Evolutionary conservation across 2,329 filamentous ascomycete genomes (phyloP).

Genomic region (Fusarium sp.): DNA sequence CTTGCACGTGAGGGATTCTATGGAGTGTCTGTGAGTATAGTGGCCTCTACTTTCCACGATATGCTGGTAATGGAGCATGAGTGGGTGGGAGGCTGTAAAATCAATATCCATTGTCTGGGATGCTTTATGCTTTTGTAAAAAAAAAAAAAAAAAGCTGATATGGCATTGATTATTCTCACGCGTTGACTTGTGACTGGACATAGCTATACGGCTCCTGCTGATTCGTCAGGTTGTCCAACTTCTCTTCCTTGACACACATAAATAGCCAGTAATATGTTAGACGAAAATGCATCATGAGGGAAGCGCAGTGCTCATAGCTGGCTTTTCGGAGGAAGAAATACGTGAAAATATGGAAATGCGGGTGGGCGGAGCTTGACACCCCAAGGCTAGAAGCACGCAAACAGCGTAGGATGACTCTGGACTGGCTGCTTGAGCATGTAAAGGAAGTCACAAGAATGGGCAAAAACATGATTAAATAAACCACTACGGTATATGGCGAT

Average conservation of each 20-base stretch:
- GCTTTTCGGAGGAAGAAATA: background rate
- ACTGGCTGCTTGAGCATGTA: background rate
- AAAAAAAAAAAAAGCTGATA: too few species aligned
- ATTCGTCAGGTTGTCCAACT: background rate
- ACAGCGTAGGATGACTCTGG: background rate
- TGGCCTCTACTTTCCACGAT: background rate
- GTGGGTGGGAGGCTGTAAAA: background rate
- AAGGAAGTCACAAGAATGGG: background rate
- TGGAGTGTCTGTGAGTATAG: background rate
- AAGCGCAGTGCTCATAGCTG: background rate
- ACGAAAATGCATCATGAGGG: background rate
- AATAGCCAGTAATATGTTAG: background rate
- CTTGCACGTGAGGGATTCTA: background rate
- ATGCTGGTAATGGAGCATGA: background rate
- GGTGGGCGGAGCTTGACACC: background rate
- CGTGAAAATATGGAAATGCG: background rate
- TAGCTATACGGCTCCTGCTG: background rate
- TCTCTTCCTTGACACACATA: background rate
- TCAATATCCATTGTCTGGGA: background rate
- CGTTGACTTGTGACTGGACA: background rate
- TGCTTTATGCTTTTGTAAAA: background rate
- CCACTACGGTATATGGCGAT: background rate
- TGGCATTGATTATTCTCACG: background rate
- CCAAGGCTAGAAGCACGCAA: background rate
- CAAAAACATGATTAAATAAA: background rate